These are phyloP conservation scores for Chamaecyparis obtusa DNA, from an alignment of 75 land plant genomes.

Conservation along the genomic window DNA sequence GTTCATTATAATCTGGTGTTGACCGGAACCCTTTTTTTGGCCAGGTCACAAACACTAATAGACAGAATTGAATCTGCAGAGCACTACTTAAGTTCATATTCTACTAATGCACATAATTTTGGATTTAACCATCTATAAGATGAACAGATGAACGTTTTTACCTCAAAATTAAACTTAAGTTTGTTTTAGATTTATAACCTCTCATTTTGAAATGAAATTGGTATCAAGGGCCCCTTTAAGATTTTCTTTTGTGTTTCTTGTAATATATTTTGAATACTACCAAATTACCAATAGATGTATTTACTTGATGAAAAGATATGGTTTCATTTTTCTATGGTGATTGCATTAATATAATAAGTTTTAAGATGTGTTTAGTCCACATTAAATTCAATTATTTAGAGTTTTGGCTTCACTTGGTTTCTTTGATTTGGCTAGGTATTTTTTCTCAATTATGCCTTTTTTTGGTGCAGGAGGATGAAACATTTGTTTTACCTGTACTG, in stretches of 20 bases:
- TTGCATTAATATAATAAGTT: neutral
- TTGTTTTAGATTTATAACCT: neutral
- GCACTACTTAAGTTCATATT: too few relatives aligned
- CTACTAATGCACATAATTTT: too few relatives aligned
- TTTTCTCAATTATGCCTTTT: slow-evolving; percentile 12
- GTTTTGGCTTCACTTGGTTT: neutral
- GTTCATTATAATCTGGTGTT: too few relatives aligned
- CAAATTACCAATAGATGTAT: neutral
- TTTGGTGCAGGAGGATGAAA: slow-evolving; percentile 77
- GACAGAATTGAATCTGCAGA: too few relatives aligned
- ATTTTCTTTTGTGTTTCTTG: neutral
- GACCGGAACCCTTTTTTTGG: too few relatives aligned
- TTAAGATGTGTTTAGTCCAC: neutral
- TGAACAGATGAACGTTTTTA: neutral
- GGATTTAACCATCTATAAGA: too few relatives aligned
- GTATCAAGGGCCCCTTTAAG: neutral
- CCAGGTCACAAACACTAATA: too few relatives aligned
- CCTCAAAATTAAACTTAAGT: neutral
- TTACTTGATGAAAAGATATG: neutral
- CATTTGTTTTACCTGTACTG: slow-evolving; percentile 86
- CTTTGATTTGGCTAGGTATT: neutral
- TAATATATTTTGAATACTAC: too few relatives aligned
- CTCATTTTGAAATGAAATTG: neutral
- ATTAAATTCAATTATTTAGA: neutral
- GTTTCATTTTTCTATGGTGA: neutral